Evolutionary conservation across 164 flowering plant genomes (phyloP).

Genomic region (Taxillus chinensis): DNA sequence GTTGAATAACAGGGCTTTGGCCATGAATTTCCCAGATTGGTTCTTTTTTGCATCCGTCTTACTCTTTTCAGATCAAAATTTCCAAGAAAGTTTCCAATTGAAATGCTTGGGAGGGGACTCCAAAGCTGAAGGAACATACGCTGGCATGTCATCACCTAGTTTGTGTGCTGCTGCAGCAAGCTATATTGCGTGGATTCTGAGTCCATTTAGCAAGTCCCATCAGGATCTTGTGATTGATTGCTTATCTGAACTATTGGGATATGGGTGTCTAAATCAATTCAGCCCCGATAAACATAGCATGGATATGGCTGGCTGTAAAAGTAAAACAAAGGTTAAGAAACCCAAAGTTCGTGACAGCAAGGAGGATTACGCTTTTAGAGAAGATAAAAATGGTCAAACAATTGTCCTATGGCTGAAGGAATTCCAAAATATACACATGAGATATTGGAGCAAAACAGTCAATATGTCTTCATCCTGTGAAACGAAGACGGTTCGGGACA

Average conservation of each 20-base stretch:
- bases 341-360: conserved; percentile 15
- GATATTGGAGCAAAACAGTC: conserved; percentile 7
- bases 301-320: conserved; percentile 11
- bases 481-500: conserved; percentile 6
- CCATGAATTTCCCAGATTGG: conserved; percentile 68
- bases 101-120: conserved; percentile 6
- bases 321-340: conserved; percentile 31
- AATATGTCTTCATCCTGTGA: conserved; percentile 9
- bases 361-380: conserved; percentile 6
- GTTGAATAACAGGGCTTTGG: conserved; percentile 50
- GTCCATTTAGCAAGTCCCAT: conserved; percentile 31
- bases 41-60: conserved; percentile 48
- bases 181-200: conserved; percentile 59
- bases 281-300: conserved; percentile 11
- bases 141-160: conserved; percentile 11
- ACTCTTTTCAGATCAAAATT: conserved; percentile 32
- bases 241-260: conserved; percentile 29
- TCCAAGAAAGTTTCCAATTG: conserved; percentile 12
- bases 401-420: conserved; percentile 39
- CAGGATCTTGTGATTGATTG: conserved; percentile 26
- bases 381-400: conserved; percentile 12
- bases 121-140: conserved; percentile 8
- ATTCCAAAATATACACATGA: conserved; percentile 22
- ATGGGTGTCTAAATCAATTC: conserved; percentile 26
- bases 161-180: conserved; percentile 39